phyloP scores from a whole-genome alignment of 2,329 filamentous ascomycete genomes.

The Ophiostoma tasmaniense region DNA sequence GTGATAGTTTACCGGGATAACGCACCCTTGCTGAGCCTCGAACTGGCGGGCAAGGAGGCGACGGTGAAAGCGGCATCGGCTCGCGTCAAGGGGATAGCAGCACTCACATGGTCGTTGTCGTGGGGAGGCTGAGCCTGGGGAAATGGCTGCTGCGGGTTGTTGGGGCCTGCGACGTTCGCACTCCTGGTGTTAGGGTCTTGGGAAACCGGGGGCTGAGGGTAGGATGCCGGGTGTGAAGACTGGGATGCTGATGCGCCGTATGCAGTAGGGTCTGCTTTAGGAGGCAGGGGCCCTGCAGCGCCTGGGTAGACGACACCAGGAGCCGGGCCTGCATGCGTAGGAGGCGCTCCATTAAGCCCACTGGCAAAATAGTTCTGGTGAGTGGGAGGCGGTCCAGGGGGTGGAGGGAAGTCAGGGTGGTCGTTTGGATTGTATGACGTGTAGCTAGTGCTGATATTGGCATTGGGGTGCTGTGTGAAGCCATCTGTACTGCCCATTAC shows the following conservation, averaged over 20 bases:
- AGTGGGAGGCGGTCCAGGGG: conserved; percentile 28
- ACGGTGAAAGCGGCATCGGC: neutral
- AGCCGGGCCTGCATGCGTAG: neutral
- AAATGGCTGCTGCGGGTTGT: neutral
- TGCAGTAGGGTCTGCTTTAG: neutral
- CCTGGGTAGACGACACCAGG: neutral
- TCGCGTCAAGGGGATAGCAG: conserved; percentile 13
- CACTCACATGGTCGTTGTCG: conserved; percentile 22
- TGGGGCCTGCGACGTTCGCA: neutral
- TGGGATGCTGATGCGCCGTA: neutral
- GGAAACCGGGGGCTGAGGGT: neutral
- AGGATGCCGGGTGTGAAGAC: neutral
- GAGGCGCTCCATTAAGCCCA: neutral
- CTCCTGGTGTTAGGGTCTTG: neutral
- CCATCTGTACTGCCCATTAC: conserved; percentile 21
- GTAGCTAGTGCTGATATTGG: conserved; percentile 27
- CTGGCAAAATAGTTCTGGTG: conserved; percentile 17
- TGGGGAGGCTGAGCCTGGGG: neutral
- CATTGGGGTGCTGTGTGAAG: conserved; percentile 31
- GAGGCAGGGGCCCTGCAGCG: neutral
- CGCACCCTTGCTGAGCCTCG: conserved; percentile 18
- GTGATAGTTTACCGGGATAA: conserved; percentile 7
- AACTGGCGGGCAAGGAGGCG: conserved; percentile 6
- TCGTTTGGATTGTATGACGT: conserved; percentile 36
- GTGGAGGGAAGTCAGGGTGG: conserved; percentile 35